These are phyloP conservation scores for Mortierella antarctica DNA, from an alignment of 192 early-diverging fungal genomes.

Conservation along the genomic window DNA sequence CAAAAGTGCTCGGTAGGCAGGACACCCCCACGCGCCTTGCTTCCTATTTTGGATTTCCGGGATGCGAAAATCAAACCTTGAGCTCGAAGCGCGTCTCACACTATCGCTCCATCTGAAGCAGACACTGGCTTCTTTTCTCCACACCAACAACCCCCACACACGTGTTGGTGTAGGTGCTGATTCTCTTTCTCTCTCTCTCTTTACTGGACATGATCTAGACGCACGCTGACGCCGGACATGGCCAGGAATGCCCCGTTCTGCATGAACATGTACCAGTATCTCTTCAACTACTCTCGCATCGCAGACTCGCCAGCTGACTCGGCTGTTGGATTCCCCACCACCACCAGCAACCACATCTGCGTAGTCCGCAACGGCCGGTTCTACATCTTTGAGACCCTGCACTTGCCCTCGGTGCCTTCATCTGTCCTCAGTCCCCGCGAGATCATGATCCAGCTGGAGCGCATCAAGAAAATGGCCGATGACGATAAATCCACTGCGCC, in stretches of 20 bases:
- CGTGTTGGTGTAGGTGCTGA: neutral
- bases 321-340: conserved; percentile 69
- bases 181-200: conserved; percentile 27
- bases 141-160: neutral
- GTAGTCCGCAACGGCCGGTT: conserved; percentile 83
- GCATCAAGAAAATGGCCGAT: conserved; percentile 72
- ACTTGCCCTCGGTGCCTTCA: conserved; percentile 51
- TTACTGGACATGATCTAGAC: conserved; percentile 66
- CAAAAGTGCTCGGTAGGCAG: too few relatives aligned
- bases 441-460: conserved; percentile 70
- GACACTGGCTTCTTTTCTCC: neutral
- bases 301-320: conserved; percentile 73
- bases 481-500: conserved; percentile 57
- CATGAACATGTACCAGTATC: conserved; percentile 86
- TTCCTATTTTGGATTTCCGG: conserved; percentile 49
- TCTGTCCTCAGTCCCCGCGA: conserved; percentile 44
- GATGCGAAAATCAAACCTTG: too few relatives aligned
- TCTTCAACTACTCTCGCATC: conserved; percentile 86
- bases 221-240: conserved; percentile 75
- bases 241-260: conserved; percentile 76
- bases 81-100: too few relatives aligned
- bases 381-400: conserved; percentile 72
- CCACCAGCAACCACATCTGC: conserved; percentile 76
- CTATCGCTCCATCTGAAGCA: neutral
- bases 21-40: neutral